Evolutionary conservation across 208 protist species (phyloP), one percentile per base, ranked within the genome.

Genomic region (Leishmania major): DNA sequence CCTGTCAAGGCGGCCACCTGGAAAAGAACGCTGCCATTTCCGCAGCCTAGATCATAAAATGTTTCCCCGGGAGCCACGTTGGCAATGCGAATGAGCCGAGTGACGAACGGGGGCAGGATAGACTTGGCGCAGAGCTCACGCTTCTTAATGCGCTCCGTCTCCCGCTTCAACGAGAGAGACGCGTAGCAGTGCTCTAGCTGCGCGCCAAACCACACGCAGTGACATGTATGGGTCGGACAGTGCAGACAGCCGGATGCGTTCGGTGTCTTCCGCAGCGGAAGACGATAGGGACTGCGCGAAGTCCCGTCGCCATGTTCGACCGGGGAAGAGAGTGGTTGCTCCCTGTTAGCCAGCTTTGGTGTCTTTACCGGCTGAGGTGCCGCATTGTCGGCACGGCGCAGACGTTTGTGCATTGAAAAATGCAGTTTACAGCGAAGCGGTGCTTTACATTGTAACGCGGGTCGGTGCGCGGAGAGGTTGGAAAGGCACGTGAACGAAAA

Each of bases 11-110:
- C 79, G 10, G 92, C 94, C 6, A 97, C 91, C 72, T 97, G 92
- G 83, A 97, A 95, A 35, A 97, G 83, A n/a, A 97, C 94, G 76
- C 92, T 96, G 47, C 94, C 94, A 84, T 96, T 96, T 5, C 93
- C 95, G 74, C 95, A 96, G 25, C 93, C 93, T 64, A 96, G 84
- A 78, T 98, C 93, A 64, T 93, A 96, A 78, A 98, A 96, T 4
- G 86, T 88, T n/a, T 95, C 91, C 25, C 64, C 35, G 17, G 84
- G 1, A 15, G 81, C 35, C 35, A 95, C 79, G 4, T 82, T 78
- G 2, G 90, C 83, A 15, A 94, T 67, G 25, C 88, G 84, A 17
- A 93, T 64, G 25, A 97, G 67, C 6, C 95, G 87, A 2, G 92
- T 79, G 22, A 98, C 92, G 78, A 98, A 98, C 0, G 78, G 80